These are phyloP conservation scores for Nephelium lappaceum DNA, from an alignment of 345 rosid genomes.

Conservation along the genomic window DNA sequence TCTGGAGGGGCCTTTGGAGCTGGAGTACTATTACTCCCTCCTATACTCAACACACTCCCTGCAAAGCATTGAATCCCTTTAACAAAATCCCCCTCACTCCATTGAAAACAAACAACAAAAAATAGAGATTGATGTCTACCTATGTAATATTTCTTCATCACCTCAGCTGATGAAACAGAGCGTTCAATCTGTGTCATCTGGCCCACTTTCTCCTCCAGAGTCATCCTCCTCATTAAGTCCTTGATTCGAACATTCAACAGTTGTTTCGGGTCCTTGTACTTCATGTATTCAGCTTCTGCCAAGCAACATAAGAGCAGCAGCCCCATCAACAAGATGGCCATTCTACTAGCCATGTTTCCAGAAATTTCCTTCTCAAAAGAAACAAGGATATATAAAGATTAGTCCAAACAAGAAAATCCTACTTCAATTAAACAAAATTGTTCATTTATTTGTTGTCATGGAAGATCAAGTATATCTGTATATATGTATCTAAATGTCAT, in stretches of 20 bases:
- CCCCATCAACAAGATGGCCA: constrained; percentile 32
- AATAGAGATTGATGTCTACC: too few relatives aligned
- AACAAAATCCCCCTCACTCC: not conserved
- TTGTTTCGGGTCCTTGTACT: constrained; percentile 39
- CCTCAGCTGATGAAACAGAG: not conserved
- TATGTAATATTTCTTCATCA: constrained; percentile 21
- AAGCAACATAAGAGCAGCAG: constrained; percentile 28
- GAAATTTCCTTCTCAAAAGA: too few relatives aligned
- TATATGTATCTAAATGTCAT: not conserved
- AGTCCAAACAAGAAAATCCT: not conserved
- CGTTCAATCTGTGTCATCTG: constrained; percentile 51
- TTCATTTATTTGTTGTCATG: not conserved
- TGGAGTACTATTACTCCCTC: constrained; percentile 35
- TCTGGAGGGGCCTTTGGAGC: constrained; percentile 4
- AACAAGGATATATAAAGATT: not conserved
- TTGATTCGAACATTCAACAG: constrained; percentile 23
- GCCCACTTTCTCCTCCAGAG: constrained; percentile 49
- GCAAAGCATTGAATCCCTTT: too few relatives aligned
- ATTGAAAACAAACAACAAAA: too few relatives aligned
- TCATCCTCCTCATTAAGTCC: constrained; percentile 43
- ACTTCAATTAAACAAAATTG: not conserved
- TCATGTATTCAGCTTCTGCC: constrained; percentile 20
- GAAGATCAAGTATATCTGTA: not conserved
- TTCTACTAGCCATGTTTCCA: constrained; percentile 30
- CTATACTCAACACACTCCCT: constrained; percentile 33